Evolutionary conservation across 768 basidiomycete genomes (phyloP), one percentile per base, ranked within the genome.

Genomic region (Mycena epipterygia): DNA sequence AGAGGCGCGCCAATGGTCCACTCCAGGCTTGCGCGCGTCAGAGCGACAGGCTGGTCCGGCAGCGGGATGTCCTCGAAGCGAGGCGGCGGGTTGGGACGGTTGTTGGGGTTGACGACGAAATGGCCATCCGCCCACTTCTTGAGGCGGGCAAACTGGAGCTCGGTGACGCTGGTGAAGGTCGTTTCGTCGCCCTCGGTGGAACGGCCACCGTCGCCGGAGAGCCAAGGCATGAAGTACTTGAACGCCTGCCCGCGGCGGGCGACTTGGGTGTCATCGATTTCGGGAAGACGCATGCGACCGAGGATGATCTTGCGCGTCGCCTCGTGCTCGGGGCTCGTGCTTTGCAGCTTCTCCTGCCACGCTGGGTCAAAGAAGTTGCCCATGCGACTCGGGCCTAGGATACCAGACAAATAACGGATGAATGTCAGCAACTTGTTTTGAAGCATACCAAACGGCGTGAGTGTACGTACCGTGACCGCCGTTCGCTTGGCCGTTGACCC

Each of bases 1-100:
- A 83, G 70, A 16, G 82, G 77, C 32, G 76, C 77, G 25, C 81
- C 82, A 16, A 79, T 76, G 25, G 79, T 77, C 9, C 70, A 69
- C 52, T 82, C 79, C n/a, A 82, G 69, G 11, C 72, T 67, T 25
- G 81, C 80, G 42, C 73, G 76, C 0, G 77, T 79, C 25, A 81
- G 71, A 33, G 65, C 59, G 5, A 27, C 60, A 1, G 80, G 77
- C 62, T 78, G 80, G 0, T 75, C 61, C 14, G 67, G 33, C 7
- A 74, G 32, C 17, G 58, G 59, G 30, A 76, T 64, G 23, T 77
- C 73, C 13, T 77, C 75, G 55, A 81, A 67, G 27, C 41, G 39
- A 2, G 52, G 30, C 52, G 52, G 52, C 27, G 33, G 39, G 11
- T 29, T 19, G 41, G 35, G 32, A 37, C 44, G 29, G 35, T 61